Base-by-base conservation (phyloP, 805 yeast species). In the Candida tammaniensis region DNA sequence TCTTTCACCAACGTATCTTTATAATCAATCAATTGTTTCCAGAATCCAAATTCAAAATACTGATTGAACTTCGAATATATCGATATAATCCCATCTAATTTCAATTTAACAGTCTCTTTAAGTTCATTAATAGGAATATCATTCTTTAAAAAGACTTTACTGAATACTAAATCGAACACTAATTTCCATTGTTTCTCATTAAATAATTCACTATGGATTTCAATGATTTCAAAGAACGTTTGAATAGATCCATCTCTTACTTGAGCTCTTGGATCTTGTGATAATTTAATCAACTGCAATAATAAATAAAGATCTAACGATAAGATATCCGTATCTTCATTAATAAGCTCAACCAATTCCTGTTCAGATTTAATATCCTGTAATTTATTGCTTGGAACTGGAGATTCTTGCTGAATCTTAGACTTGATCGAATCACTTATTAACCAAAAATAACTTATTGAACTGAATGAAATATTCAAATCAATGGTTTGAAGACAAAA, bases 391-490 rank as follows among this genome's bases (percentile, higher is more conserved):
- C n/a, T n/a, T n/a, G n/a, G n/a, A n/a, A n/a, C n/a, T n/a, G n/a
- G n/a, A n/a, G n/a, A n/a, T 18, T 24, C 25, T n/a, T 31, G 20
- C 3, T 17, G 14, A 15, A 47, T 46, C 33, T 53, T 48, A 9
- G 52, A 44, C 31, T 58, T 60, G 22, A 67, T 58, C 38, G 80
- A 78, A 49, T 93, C 98, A 47, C 96, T 85, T 3, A 93, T 77
- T 11, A 84, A 57, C 98, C 98, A 91, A 51, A 88, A 89, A 46
- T 88, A 84, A 46, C 96, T 86, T 7, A 88, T 84, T 0, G 96
- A 81, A 31, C 95, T 86, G 53, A 91, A 88, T 0, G 97, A 86
- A 14, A 87, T 85, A 54, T 91, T 91, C 44, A 91, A 57, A 45
- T 91, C 96, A 42, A 65, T 68, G 1, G 57, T 61, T 49, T 93